phyloP scores from a whole-genome alignment of 176 grass and related monocot genomes.

The Otatea glauca region DNA sequence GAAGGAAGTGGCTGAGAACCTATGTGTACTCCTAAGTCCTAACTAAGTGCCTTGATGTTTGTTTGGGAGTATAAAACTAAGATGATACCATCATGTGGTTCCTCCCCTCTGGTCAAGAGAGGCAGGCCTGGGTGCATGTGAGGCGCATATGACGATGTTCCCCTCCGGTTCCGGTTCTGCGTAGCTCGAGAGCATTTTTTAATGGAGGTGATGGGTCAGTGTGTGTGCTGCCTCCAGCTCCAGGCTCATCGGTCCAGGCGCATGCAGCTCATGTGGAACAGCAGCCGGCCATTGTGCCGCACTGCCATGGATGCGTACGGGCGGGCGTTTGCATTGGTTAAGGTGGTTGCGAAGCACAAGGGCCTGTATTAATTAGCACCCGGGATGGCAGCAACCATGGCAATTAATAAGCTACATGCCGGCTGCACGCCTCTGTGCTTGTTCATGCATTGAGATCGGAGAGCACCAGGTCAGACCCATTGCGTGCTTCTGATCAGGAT shows the following conservation, averaged over 20 bases:
- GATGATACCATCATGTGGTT: neutral
- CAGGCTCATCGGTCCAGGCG: neutral
- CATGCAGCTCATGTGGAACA: conserved; percentile 8
- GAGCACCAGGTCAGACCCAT: neutral
- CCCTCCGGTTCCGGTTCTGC: neutral
- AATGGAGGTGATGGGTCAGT: neutral
- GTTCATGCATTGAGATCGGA: neutral
- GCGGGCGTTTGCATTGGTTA: neutral
- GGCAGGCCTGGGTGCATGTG: conserved; percentile 40
- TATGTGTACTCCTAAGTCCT: too few relatives aligned
- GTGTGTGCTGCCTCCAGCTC: neutral
- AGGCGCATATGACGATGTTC: conserved; percentile 37
- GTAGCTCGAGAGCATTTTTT: neutral
- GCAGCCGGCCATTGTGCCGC: neutral
- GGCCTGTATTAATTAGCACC: neutral
- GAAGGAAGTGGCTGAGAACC: neutral
- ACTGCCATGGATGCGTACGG: neutral
- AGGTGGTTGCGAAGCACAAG: neutral
- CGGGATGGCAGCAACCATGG: neutral
- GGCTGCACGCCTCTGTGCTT: neutral
- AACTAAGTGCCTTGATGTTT: neutral
- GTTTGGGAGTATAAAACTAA: neutral
- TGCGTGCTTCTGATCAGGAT: neutral
- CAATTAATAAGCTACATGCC: neutral
- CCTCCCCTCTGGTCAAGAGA: conserved; percentile 13